Evolutionary conservation across 1,284 basidiomycete genomes (phyloP), one percentile per base, ranked within the genome.

Genomic region (Tylopilus orsonianus): DNA sequence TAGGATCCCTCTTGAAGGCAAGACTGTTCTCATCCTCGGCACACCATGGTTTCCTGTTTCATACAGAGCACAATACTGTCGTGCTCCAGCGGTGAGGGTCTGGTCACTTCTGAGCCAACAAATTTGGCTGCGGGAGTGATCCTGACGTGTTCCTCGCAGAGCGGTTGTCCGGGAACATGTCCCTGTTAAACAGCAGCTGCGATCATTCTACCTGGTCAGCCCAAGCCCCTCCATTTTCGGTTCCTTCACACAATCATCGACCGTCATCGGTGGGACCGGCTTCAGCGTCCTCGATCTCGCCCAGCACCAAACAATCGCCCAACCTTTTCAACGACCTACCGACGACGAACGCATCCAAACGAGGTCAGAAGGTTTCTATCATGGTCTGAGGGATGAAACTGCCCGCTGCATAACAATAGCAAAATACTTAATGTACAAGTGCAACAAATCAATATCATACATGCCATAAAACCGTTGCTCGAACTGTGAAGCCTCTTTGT

Each of bases 11-110:
- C 33, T 54, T 13, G 19, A 47, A 27, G 50, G 50, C 44, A 56
- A 57, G 41, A 59, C 56, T 8, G 12, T 66, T 20, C 38, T 65
- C 41, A 44, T 66, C 23, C 46, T 63, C 8, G 60, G 52, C 26
- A 36, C 34, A 5, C 50, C 53, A 13, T 59, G 52, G 38, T 32
- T 33, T 3, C 52, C 44, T 3, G 16, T 14, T 19, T 22, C 13
- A 10, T 49, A 48, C 30, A 38, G 44, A 24, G 29, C 48, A 26
- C 54, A 53, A 44, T 40, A 38, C 34, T 38, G 22, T 33, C 32
- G 46, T 37, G 23, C 8, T 10, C 35, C 38, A 3, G 36, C 20
- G 43, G 47, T 55, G 41, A 46, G 54, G 26, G 34, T 40, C 4
- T 19, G 5, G 5, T 2, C 19, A 8, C 12, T 22, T 29, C n/a